Evolutionary conservation across 345 rosid genomes (phyloP), one percentile per base, ranked within the genome.

Genomic region (Hevea brasiliensis): DNA sequence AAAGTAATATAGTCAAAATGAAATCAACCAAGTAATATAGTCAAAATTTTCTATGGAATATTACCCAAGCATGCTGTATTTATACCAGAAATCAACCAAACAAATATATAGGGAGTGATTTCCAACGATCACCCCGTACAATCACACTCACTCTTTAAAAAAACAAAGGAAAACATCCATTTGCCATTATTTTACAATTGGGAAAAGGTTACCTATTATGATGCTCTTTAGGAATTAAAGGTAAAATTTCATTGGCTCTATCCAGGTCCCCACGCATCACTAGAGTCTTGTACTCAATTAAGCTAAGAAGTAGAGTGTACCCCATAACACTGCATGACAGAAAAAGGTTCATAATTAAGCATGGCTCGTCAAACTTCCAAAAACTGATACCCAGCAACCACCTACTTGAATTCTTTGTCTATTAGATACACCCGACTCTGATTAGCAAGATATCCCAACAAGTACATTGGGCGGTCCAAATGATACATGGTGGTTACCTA

Each of bases 381-480:
- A 67, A 70, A 32, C 53, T 14, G 58, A 50, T 59, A 59, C 11
- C 27, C 71, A 41, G 54, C 55, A 59, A 2, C 35, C 21, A 82
- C 97, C 80, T 87, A 96, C 99, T 90, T 96, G 79, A 96, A 96
- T 83, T 96, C 99, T 82, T 96, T 96, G 89, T 96, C 99, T 32
- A 96, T 92, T 69, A 96, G 84, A 81, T 89, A 96, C 61, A 96
- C 99, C 61, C 98, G 92, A 81, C 98, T 96, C 86, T 96, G 99
- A 85, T 74, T 88, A 4, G 98, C 97, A 78, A 96, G 97, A 84
- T 96, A 96, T 17, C 98, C 98, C 87, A 96, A 82, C 85, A 96
- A 83, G 85, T 96, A 96, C 98, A 96, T 96, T 40, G 99, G 99
- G 42, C 98, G 97, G 79, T 96, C 99, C 92, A 96, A 85, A 85